phyloP scores from a whole-genome alignment of 2,329 filamentous ascomycete genomes.

The Alternaria incomplexa region DNA sequence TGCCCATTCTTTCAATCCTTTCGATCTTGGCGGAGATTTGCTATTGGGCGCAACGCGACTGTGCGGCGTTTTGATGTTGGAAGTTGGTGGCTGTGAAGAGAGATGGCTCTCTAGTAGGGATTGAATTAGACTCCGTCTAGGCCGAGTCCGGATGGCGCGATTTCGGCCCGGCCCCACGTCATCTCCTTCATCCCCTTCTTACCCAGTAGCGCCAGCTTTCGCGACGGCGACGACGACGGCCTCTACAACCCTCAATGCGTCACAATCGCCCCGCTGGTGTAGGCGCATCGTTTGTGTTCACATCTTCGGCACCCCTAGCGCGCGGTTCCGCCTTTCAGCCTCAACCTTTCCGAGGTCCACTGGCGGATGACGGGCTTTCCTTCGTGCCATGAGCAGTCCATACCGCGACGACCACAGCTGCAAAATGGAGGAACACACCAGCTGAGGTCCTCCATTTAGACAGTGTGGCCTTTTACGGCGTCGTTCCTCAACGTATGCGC shows the following conservation, averaged over 20 bases:
- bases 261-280: neutral
- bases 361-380: neutral
- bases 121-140: slow-evolving; percentile 16
- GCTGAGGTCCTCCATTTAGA: neutral
- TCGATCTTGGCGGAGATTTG: neutral
- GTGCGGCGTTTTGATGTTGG: neutral
- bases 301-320: neutral
- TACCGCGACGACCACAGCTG: neutral
- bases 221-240: neutral
- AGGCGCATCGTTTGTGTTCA: neutral
- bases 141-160: slow-evolving; percentile 4
- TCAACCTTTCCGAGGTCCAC: neutral
- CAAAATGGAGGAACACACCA: neutral
- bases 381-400: neutral
- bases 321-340: neutral
- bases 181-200: neutral
- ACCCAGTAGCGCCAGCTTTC: neutral
- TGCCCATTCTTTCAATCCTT: neutral
- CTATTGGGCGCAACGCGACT: neutral
- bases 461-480: neutral
- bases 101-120: neutral
- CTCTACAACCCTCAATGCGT: neutral
- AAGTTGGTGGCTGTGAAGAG: slow-evolving; percentile 16
- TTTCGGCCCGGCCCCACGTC: slow-evolving; percentile 6
- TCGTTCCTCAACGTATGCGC: neutral